Percentiles rank a stretch among this genome's conserved stretches.
phyloP scores from a whole-genome alignment of 306 rosid species.

The Betula pendula region DNA sequence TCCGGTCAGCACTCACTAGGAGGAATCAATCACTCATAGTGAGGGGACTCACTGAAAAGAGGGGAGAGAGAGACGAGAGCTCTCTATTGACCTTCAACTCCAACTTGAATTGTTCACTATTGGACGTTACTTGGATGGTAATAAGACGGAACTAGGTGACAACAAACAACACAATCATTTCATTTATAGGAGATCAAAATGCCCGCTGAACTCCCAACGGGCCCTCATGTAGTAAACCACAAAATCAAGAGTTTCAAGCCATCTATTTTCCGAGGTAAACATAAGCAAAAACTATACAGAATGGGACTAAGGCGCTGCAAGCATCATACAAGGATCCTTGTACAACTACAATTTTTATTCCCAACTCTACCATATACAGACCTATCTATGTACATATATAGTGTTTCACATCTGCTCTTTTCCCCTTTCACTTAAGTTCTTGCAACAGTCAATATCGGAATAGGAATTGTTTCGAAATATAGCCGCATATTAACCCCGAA shows the following conservation, averaged over 20 bases:
- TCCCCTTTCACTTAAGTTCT: background rate
- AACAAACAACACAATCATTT: background rate
- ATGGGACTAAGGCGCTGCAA: conserved; percentile 4
- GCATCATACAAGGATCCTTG: conserved; percentile 23
- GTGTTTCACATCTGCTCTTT: conserved; percentile 22
- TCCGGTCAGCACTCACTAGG: no score
- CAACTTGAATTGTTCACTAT: no score
- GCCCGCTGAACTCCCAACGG: background rate
- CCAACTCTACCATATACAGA: conserved; percentile 28
- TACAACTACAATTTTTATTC: conserved; percentile 22
- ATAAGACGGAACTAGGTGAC: no score
- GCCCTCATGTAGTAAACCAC: background rate
- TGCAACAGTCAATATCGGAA: conserved; percentile 7
- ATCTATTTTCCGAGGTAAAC: background rate
- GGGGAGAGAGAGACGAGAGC: no score
- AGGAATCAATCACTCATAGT: no score
- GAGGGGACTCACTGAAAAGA: no score
- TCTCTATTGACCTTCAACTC: no score
- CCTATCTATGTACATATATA: conserved; percentile 19
- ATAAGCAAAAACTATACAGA: conserved; percentile 26
- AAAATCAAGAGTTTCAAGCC: conserved; percentile 1
- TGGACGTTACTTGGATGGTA: no score
- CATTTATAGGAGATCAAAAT: background rate
- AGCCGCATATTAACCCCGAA: conserved; percentile 8
- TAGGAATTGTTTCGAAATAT: conserved; percentile 11